These are phyloP conservation scores for Notholithocarpus densiflorus DNA, from an alignment of 306 rosid genomes.

Conservation along the genomic window DNA sequence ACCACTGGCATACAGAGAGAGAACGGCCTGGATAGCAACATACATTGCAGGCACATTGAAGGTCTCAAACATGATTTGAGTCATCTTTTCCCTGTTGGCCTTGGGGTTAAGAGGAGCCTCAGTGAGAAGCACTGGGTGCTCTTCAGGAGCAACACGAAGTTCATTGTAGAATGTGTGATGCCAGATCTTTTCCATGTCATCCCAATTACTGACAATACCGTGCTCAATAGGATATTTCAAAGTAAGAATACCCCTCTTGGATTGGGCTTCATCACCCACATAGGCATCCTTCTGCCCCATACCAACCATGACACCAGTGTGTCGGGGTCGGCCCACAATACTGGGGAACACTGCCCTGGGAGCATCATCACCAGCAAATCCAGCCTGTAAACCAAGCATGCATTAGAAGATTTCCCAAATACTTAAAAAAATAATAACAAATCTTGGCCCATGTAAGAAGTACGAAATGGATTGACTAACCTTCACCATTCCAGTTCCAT, in stretches of 20 bases:
- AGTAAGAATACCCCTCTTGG: slow-evolving; percentile 96
- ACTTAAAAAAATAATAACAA: neutral
- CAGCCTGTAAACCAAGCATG: slow-evolving; percentile 50
- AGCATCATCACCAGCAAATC: slow-evolving; percentile 98
- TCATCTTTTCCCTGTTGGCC: slow-evolving; percentile 99
- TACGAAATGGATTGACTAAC: slow-evolving; percentile 28
- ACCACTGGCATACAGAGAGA: slow-evolving; percentile 95
- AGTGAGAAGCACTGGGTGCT: slow-evolving; percentile 95
- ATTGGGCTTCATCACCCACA: slow-evolving; percentile 97
- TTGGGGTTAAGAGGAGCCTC: slow-evolving; percentile 98
- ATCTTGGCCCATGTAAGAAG: neutral
- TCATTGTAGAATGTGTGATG: slow-evolving; percentile 98
- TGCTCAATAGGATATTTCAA: slow-evolving; percentile 96
- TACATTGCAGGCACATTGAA: slow-evolving; percentile 98
- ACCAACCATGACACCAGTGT: slow-evolving; percentile 98
- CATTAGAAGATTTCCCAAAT: neutral
- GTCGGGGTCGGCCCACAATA: slow-evolving; percentile 95
- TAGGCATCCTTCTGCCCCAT: slow-evolving; percentile 99
- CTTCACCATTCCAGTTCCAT: slow-evolving; percentile 99
- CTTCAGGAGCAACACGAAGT: slow-evolving; percentile 98
- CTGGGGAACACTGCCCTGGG: slow-evolving; percentile 98
- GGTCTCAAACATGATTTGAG: slow-evolving; percentile 97
- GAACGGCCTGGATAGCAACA: slow-evolving; percentile 95
- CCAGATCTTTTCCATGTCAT: slow-evolving; percentile 99
- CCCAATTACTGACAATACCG: slow-evolving; percentile 98